Base-by-base conservation (phyloP, 352 stramenopile genomes). In the Phytopythium litorale region DNA sequence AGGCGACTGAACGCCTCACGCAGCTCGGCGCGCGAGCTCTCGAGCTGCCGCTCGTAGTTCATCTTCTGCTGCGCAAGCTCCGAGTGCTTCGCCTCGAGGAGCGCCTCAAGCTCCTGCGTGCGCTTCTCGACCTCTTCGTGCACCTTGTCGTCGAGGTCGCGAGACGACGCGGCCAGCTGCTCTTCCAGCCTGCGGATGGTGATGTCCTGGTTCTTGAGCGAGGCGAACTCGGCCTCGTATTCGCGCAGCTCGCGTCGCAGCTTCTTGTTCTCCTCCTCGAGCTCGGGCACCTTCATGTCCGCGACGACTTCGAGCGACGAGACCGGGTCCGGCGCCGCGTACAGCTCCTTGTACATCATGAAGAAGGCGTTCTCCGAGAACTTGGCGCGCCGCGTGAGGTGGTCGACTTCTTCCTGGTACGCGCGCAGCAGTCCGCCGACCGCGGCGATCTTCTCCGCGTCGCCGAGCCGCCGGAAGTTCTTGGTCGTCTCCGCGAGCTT, bases 191-290 rank as follows among this genome's bases (percentile, higher is more conserved):
- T 97, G 4, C 92, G 87, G 72, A 99, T 98, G 42, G 94, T 98
- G 64, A 99, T 98, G 56, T 98, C 94, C 70, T 99, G 94, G 75
- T 99, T 98, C 76, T 98, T 98, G 1, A 99, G 75, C 51, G 75
- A 85, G 4, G 87, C 84, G 70, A 98, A 98, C 66, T 99, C 96
- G 18, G 92, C 75, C 73, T 98, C 90, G 63, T 97, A 98, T 40
- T 98, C 91, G 16, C 87, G 84, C 6, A 98, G 75, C 60, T 98
- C 93, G 28, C 76, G 70, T 45, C 91, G 82, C 12, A 98, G 71
- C 57, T 92, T 87, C 61, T 90, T 88, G 64, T 98, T 97, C 68
- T 98, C 89, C 37, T 96, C 88, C 57, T 96, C 79, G 51, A 98
- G 86, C 16, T 94, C 78, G 25, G 87, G 87, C n/a, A 90, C 64